Percentiles rank a stretch among this genome's conserved stretches.
Conservation (phyloP, 768 basidiomycete species). For the Leucocoprinus leucothites region DNA sequence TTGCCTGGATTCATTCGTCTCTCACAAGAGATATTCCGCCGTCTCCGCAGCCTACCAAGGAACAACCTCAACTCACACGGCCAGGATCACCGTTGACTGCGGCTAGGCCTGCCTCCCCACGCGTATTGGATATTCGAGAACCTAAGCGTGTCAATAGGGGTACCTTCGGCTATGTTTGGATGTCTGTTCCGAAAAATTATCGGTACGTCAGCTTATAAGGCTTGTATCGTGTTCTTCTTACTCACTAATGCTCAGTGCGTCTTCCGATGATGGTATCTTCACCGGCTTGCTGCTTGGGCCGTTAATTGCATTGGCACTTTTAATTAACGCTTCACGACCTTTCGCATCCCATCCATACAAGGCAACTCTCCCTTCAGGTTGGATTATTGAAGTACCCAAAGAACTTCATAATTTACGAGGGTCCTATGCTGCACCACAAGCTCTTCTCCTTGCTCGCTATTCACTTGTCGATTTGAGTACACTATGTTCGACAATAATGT, state of each 20-base stretch:
- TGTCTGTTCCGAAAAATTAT: constrained; percentile 89
- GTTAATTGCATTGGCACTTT: constrained; percentile 67
- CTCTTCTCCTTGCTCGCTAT: constrained; percentile 66
- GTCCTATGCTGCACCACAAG: constrained; percentile 44
- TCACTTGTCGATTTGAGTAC: constrained; percentile 78
- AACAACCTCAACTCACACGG: constrained; percentile 15
- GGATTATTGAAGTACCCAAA: constrained; percentile 77
- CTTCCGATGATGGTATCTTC: constrained; percentile 80
- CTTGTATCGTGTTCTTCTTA: background rate
- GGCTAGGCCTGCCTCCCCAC: constrained; percentile 38
- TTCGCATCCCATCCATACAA: constrained; percentile 23
- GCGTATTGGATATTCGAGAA: constrained; percentile 43
- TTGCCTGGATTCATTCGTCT: constrained; percentile 57
- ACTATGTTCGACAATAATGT: constrained; percentile 74
- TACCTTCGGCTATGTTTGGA: constrained; percentile 77
- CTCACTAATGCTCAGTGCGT: constrained; percentile 48
- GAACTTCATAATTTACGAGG: constrained; percentile 42
- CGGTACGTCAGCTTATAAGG: constrained; percentile 40
- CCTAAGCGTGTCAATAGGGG: constrained; percentile 30
- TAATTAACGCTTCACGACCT: constrained; percentile 47
- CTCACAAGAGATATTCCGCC: constrained; percentile 26
- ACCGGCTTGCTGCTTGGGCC: constrained; percentile 85
- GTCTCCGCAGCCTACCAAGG: constrained; percentile 14
- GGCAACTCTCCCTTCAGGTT: constrained; percentile 50
- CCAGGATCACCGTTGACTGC: constrained; percentile 14